Base-by-base conservation (phyloP, 2,329 filamentous ascomycete genomes). In the Raffaelea albimanens region DNA sequence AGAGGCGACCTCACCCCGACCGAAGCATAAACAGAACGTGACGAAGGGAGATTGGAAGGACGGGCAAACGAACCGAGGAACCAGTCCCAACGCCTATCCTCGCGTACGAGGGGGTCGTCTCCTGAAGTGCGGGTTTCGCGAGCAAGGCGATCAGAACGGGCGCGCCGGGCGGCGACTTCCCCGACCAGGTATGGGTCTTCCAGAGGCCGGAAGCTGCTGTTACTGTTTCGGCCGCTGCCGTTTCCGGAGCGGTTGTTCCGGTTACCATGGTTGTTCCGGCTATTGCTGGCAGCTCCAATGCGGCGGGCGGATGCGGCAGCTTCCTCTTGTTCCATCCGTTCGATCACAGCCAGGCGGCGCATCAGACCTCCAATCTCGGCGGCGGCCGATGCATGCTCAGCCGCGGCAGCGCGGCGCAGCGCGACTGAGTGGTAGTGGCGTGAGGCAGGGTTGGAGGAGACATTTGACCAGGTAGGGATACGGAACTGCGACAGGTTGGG, bases 141-240 rank as follows among this genome's bases (percentile, higher is more conserved):
- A n/a, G 70, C 70, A 23, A 82, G 61, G 51, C 82, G 69, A 57
- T 77, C 75, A n/a, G 65, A 63, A 40, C 77, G 68, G 8, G 80
- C 78, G 52, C 70, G 62, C 10, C 69, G 67, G 2, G 82, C 82
- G 3, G 80, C 82, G 44, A 72, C 71, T 63, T 84, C 80, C 31
- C 82, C 82, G 2, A 85, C 82, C 10, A 85, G 66, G 48, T 81
- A 73, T 0, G 81, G 82, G 54, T 85, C 82, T 62, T 86, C 82
- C 18, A 82, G 68, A 3, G 78, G 80, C 7, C 72, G 68, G 36
- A 33, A 16, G 40, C 33, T 52, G 52, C 50, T 53, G 38, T 36
- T 56, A 52, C 52, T 61, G 57, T 52, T 65, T 3, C 22, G 20
- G 53, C 53, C 1, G 43, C 38, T 16, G 43, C 42, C 18, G 50